Conservation (phyloP, 2,329 filamentous ascomycete genomes). For the Neoascochyta sp. region DNA sequence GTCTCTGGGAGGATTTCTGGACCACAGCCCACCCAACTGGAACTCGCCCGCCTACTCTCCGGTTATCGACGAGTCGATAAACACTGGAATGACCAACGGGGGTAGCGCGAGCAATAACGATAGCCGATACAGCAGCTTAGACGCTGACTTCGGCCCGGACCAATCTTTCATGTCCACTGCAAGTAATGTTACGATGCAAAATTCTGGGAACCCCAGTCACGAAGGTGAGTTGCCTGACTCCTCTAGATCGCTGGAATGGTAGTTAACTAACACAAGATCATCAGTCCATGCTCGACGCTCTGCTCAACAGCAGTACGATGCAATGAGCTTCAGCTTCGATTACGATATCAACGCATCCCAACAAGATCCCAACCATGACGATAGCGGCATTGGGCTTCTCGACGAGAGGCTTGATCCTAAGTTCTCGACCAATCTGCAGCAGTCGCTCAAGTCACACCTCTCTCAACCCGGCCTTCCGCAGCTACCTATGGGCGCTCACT, state of each 20-base stretch:
- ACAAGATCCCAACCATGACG: slow-evolving; percentile 32
- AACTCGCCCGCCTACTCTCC: slow-evolving; percentile 26
- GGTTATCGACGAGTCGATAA: slow-evolving; percentile 28
- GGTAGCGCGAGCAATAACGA: slow-evolving; percentile 39
- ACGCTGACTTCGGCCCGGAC: slow-evolving; percentile 34
- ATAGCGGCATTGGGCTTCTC: slow-evolving; percentile 35
- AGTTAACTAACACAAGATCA: slow-evolving; percentile 36
- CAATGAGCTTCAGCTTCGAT: slow-evolving; percentile 33
- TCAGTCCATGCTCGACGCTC: slow-evolving; percentile 34
- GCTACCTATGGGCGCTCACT: slow-evolving; percentile 17
- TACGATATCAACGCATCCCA: slow-evolving; percentile 31
- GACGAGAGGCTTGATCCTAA: slow-evolving; percentile 37
- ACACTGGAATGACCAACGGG: slow-evolving; percentile 28
- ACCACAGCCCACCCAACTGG: slow-evolving; percentile 40
- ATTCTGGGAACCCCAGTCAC: slow-evolving; percentile 15
- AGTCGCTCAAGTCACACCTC: slow-evolving; percentile 20
- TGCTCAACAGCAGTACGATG: slow-evolving; percentile 31
- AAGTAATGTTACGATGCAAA: slow-evolving; percentile 23
- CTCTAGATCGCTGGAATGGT: slow-evolving; percentile 12
- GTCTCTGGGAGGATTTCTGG: slow-evolving; percentile 85
- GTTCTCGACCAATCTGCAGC: slow-evolving; percentile 24
- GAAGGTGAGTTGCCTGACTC: slow-evolving; percentile 29
- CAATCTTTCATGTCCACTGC: slow-evolving; percentile 32
- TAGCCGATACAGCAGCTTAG: slow-evolving; percentile 39
- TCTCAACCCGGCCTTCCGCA: slow-evolving; percentile 20